Evolutionary conservation across 2,329 filamentous ascomycete genomes (phyloP), one percentile per base, ranked within the genome.

Genomic region (Clarireedia sp.): DNA sequence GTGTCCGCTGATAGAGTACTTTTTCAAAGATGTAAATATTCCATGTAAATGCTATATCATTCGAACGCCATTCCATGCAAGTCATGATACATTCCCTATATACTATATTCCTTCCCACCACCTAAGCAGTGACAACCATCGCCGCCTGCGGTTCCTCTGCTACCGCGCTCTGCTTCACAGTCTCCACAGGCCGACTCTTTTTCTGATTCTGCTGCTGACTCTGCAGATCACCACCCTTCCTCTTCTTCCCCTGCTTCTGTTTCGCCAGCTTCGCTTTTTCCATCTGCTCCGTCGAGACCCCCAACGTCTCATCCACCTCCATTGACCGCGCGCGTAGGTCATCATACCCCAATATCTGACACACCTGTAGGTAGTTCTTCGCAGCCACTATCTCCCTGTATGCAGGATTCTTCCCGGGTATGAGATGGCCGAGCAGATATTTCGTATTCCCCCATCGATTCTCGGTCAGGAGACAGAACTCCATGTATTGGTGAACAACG

Each of bases 401-500:
- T 1, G 75, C 75, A 40, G 79, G 75, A 48, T 82, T 76, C 69
- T 90, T 95, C 16, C 91, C 90, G 0, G 90, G 90, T 23, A 97
- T 82, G 71, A 96, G 80, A 69, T 96, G 89, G 43, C 82, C 81
- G 26, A 99, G 81, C 33, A 94, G 76, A 69, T 87, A 99, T 70
- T 99, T 99, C 5, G 91, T 96, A 73, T 99, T 99, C 45, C 87
- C 86, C 70, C 86, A 94, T 59, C 85, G 83, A 70, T 99, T 97
- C 68, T 92, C 85, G 12, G 90, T 82, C 55, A 87, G 82, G 64
- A 99, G 76, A 29, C 84, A 79, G 33, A 79, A 79, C 59, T 80
- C 79, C 60, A 97, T 68, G 68, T 96, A 97, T 60, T 85, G 78
- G 60, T 82, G 78, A 3, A 88, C 87, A 1, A 95, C 84, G 49